Evolutionary conservation across 1,284 basidiomycete genomes (phyloP), one percentile per base, ranked within the genome.

Genomic region (Mycosarcoma maydis): DNA sequence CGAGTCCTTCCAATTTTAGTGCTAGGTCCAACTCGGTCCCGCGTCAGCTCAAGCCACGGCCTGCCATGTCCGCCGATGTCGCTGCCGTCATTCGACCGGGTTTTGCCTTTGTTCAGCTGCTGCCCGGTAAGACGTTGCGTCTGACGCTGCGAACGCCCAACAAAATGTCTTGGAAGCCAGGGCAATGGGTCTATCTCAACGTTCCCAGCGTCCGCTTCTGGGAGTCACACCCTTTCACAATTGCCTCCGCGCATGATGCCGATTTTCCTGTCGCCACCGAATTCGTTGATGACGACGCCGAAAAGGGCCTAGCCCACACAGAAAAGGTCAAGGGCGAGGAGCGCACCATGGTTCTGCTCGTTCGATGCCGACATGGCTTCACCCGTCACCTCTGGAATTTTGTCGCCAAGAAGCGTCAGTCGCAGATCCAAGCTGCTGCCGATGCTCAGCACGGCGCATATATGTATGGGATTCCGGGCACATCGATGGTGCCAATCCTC

Each of bases 181-280:
- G 92, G 5, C 90, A 92, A 78, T 89, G 90, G 80, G 87, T 92
- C 70, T 85, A 90, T 20, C 85, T 94, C 59, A 87, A 85, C 56
- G 84, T 92, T 6, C 92, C 92, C 1, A 85, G 85, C 19, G 84
- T 94, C 11, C 88, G 88, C 7, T 85, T 84, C 39, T 85, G 89
- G 78, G 87, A 89, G 44, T 87, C 88, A 3, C 92, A 94, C 77
- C 92, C 92, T 1, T 94, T 92, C 82, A 92, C 92, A 0, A 88
- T 89, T 59, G 88, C 88, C 17, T 88, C 88, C 34, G 85, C 89
- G 26, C 88, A 87, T 76, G 87, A 90, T 62, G 67, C 75, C 41
- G 68, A 66, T n/a, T 68, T 70, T 23, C 66, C 72, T 6, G 56
- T 58, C 33, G 55, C 73, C n/a, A 68, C 70, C 42, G 59, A 61